Conservation (phyloP, 2,329 filamentous ascomycete genomes). For the Chaetomiaceae sp. region DNA sequence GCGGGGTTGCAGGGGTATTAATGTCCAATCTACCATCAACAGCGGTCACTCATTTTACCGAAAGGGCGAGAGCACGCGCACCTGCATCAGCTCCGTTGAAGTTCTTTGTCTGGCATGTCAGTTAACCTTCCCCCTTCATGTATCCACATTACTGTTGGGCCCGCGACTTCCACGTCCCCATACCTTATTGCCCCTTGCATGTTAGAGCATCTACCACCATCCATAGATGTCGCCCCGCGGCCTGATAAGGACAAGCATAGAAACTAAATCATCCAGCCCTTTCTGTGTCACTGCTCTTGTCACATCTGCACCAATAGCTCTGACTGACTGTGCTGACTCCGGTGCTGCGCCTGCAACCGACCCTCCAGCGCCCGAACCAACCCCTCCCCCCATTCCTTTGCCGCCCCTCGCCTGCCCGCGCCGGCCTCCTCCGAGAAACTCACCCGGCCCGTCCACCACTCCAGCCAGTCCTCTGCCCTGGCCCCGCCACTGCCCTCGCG, state of each 20-base stretch:
- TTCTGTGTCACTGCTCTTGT: too few relatives aligned
- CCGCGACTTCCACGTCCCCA: not conserved
- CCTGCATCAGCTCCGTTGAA: not conserved
- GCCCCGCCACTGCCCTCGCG: constrained; percentile 44
- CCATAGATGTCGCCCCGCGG: not conserved
- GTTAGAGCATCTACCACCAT: not conserved
- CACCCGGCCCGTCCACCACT: constrained; percentile 54
- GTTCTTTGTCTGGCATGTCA: not conserved
- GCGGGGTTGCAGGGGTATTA: too few relatives aligned
- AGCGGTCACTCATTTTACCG: too few relatives aligned
- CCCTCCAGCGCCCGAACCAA: constrained; percentile 23
- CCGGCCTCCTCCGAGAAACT: constrained; percentile 53
- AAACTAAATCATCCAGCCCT: not conserved
- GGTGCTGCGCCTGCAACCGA: not conserved
- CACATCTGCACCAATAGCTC: too few relatives aligned
- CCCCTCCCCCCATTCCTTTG: constrained; percentile 24
- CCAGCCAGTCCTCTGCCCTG: constrained; percentile 52
- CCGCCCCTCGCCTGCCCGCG: constrained; percentile 26
- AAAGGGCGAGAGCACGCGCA: not conserved
- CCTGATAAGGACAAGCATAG: not conserved
- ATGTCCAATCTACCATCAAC: not conserved
- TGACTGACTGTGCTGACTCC: not conserved
- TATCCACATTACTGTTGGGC: not conserved
- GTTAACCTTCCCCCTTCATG: not conserved
- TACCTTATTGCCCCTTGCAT: not conserved